Evolutionary conservation across 352 stramenopile genomes (phyloP), one percentile per base, ranked within the genome.

Genomic region (Globisporangium middletonii): DNA sequence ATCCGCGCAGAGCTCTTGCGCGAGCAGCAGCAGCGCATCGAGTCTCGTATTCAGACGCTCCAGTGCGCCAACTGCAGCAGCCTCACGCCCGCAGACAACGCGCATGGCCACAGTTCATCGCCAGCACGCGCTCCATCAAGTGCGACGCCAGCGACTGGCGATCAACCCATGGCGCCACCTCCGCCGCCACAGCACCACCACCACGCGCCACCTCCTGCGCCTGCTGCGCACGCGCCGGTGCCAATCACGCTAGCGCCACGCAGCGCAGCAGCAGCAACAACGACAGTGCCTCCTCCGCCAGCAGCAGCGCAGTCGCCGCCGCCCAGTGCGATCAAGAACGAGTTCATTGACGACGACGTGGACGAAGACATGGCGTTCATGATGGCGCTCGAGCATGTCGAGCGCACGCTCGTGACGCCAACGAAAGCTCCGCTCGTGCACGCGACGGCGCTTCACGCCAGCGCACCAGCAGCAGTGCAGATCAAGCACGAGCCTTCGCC

Each of bases 361-460:
- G 73, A 87, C 30, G 78, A 91, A 64, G 81, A 91, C 53, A 50
- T 84, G 33, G 66, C 75, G 16, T 91, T 89, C 64, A 62, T 84
- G 19, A 57, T 82, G 59, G 81, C 78, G 0, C 69, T 91, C 28
- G 81, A 91, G 52, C 69, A 86, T 43, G 76, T 85, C 9, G 81
- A 91, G 53, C 69, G 54, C 27, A 79, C 73, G 35, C 60, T 91
- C 44, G 44, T 53, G 43, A 68, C 55, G 3, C 53, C 66, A 27
- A 58, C 68, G n/a, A 75, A 75, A 47, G 18, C 43, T n/a, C 33
- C 54, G 49, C 19, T 41, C 41, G 41, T 30, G 12, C 6, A 30
- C 43, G 1, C 47, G 27, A 26, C 26, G 9, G 49, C 30, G 33
- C 30, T 16, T 23, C 23, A 23, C 23, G 49, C 28, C 49, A 28